These are phyloP conservation scores for Ceratocystis lukuohia DNA, from an alignment of 2,329 filamentous ascomycete genomes.

Conservation along the genomic window DNA sequence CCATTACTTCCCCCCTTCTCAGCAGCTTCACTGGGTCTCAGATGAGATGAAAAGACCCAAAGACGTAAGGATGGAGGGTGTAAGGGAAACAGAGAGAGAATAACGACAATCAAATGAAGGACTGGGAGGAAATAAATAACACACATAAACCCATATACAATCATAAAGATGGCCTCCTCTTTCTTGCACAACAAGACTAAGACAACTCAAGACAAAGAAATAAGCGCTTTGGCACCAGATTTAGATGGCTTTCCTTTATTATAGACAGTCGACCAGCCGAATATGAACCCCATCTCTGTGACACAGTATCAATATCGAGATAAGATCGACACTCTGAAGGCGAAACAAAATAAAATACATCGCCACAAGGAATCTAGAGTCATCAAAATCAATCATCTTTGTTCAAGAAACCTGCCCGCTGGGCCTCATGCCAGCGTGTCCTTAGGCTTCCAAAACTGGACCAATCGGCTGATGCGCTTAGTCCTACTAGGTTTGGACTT, in stretches of 20 bases:
- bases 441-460: constrained; percentile 64
- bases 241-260: neutral
- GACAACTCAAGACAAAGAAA: constrained; percentile 8
- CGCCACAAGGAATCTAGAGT: neutral
- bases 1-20: neutral
- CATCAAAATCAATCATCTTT: neutral
- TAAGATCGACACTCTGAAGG: neutral
- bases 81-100: neutral
- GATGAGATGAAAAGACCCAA: neutral
- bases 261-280: neutral
- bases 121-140: constrained; percentile 9
- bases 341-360: neutral
- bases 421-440: constrained; percentile 22
- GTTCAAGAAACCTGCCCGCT: neutral
- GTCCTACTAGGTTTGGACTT: constrained; percentile 49
- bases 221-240: neutral
- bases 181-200: constrained; percentile 9
- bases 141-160: constrained; percentile 20
- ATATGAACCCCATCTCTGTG: too few species aligned
- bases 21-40: neutral
- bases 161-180: constrained; percentile 17
- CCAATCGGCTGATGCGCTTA: constrained; percentile 58
- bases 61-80: neutral
- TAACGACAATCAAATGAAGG: neutral
- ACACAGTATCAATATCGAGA: too few species aligned